A percentile compares a stretch with the other conserved stretches of the same genome.
phyloP scores from a whole-genome alignment of 2,329 filamentous ascomycete species.

The Scedosporium aurantiacum region DNA sequence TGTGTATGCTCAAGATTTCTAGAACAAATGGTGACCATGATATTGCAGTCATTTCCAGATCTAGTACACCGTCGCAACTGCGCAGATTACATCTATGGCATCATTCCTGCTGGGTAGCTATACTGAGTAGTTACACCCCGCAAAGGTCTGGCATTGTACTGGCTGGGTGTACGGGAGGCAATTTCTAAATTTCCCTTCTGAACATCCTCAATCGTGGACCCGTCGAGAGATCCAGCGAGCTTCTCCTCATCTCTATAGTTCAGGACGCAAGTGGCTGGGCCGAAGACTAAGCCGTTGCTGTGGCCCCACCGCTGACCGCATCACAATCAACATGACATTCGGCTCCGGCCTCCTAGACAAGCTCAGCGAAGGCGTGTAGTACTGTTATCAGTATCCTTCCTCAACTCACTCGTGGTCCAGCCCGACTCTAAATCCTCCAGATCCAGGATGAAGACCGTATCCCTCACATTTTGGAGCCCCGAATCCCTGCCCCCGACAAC shows the following conservation, averaged over 20 bases:
- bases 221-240: neutral
- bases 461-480: constrained; percentile 19
- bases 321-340: neutral
- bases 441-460: constrained; percentile 24
- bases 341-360: neutral
- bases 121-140: no score
- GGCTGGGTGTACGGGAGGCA: neutral
- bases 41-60: neutral
- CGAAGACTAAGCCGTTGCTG: neutral
- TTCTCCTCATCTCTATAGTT: neutral
- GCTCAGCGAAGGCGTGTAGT: neutral
- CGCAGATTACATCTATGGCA: neutral
- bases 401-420: constrained; percentile 17
- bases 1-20: neutral
- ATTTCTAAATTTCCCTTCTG: neutral
- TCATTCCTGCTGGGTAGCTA: no score
- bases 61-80: neutral
- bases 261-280: neutral
- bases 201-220: neutral
- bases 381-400: neutral
- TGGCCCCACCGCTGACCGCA: neutral
- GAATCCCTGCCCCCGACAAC: constrained; percentile 23
- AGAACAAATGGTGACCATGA: neutral
- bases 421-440: constrained; percentile 14
- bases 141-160: neutral